phyloP scores from a whole-genome alignment of 345 rosid species.

The Lenwebbia sp. region DNA sequence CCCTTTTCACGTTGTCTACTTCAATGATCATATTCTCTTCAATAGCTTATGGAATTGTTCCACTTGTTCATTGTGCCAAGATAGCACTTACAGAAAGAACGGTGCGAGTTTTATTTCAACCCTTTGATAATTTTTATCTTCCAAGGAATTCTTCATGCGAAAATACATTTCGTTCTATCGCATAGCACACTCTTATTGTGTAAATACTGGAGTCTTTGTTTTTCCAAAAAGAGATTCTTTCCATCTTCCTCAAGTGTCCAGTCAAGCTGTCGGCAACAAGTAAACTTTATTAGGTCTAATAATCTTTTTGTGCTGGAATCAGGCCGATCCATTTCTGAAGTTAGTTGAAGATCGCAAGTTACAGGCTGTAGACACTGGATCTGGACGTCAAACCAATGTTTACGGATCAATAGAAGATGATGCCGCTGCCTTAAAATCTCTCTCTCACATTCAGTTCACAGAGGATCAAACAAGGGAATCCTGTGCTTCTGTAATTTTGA shows the following conservation, averaged over 20 bases:
- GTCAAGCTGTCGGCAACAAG: not conserved
- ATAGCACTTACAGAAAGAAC: conserved; percentile 40
- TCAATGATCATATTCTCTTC: conserved; percentile 88
- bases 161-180: not conserved
- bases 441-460: conserved; percentile 39
- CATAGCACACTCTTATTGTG: not conserved
- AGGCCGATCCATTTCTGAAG: conserved; percentile 79
- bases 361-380: conserved; percentile 26
- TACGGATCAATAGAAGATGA: conserved; percentile 79
- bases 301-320: conserved; percentile 10
- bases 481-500: conserved; percentile 58
- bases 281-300: not conserved
- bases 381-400: conserved; percentile 17
- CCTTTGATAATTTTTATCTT: not conserved
- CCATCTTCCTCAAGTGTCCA: not conserved
- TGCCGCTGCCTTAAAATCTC: conserved; percentile 40
- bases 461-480: conserved; percentile 52
- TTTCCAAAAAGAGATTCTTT: not conserved
- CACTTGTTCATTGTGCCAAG: conserved; percentile 48
- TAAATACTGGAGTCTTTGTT: not conserved
- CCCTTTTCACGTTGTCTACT: conserved; percentile 73
- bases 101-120: conserved; percentile 23
- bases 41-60: conserved; percentile 46
- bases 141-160: not conserved
- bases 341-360: conserved; percentile 77